Base-by-base conservation (phyloP, 2,329 filamentous ascomycete species). In the Clathrospora elynae region DNA sequence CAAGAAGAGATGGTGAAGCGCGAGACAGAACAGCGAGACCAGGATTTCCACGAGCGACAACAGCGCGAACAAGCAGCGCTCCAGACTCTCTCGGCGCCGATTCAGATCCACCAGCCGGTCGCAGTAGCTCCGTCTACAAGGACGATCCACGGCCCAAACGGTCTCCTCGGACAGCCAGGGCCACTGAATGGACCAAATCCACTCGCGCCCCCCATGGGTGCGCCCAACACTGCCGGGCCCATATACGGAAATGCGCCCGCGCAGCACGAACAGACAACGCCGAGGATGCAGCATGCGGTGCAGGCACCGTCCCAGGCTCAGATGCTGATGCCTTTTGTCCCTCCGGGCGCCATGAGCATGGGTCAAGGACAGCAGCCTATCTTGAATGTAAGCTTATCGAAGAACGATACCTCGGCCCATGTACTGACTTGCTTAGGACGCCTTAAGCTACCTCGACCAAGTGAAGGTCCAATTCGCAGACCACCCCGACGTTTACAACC, bases 401-500 rank as follows among this genome's bases (percentile, higher is more conserved):
- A n/a, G n/a, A n/a, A n/a, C n/a, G n/a, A n/a, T n/a, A n/a, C n/a
- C n/a, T n/a, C n/a, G n/a, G n/a, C n/a, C n/a, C n/a, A n/a, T n/a
- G n/a, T n/a, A n/a, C n/a, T n/a, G n/a, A n/a, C n/a, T n/a, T n/a
- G n/a, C n/a, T n/a, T n/a, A n/a, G n/a, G 85, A 88, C 72, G 93
- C 93, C 20, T 79, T 99, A 30, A 96, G 90, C 62, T 99, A 99
- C 66, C 82, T 99, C 16, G 93, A 99, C 66, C 93, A 97, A 71
- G 93, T 99, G 53, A 99, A 99, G 72, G 91, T 97, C 18, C 91
- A 96, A 64, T 99, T 99, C 59, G 88, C 90, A 48, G 92, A 97
- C 52, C 90, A 96, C 57, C 91, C 93, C 3, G 92, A 97, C 70
- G 93, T 99, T 0, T 99, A 99, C 64, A 97, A 97, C 64, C 81